Base-by-base conservation (phyloP, 257 asterid species). In the Agastache rugosa region DNA sequence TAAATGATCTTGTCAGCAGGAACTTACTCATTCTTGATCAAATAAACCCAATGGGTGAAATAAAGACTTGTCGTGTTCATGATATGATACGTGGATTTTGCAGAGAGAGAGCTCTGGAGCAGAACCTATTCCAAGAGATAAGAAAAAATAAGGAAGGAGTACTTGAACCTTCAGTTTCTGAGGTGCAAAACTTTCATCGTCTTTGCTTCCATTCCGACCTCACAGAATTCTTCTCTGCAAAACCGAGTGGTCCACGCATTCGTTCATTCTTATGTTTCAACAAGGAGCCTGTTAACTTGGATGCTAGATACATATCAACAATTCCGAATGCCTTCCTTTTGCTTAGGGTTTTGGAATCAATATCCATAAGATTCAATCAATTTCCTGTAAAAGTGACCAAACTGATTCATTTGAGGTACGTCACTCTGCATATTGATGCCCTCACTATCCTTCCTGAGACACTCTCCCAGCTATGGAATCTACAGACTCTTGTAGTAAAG, bases 31-130 rank as follows among this genome's bases (percentile, higher is more conserved):
- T 83, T 79, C 77, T 77, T 39, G 82, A 55, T 16, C 56, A 61
- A 53, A 81, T 55, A 12, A 83, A 75, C 31, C 67, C 71, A 4
- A 69, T 42, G 62, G 91, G 87, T 1, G 77, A 80, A 67, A 77
- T 83, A 31, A 88, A 83, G 77, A 81, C 87, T 7, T 84, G 88
- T 61, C 88, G 87, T 17, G 73, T 87, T 58, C 86, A 83, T 69
- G 86, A 83, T 55, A 71, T 77, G 71, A 73, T 87, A 41, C 88
- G 85, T 4, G 81, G 53, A 16, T 85, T 85, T 61, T 87, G 93
- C 79, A 83, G 59, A 25, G 55, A 60, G 1, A 79, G 72, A 47
- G 89, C 83, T 54, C 37, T 39, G 65, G 74, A 72, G 39, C 77
- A 73, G 69, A 83, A 87, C 19, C 65, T 87, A 23, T 84, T 76